Conservation (phyloP, 1,284 basidiomycete species). For the Ceratobasidium sp. region DNA sequence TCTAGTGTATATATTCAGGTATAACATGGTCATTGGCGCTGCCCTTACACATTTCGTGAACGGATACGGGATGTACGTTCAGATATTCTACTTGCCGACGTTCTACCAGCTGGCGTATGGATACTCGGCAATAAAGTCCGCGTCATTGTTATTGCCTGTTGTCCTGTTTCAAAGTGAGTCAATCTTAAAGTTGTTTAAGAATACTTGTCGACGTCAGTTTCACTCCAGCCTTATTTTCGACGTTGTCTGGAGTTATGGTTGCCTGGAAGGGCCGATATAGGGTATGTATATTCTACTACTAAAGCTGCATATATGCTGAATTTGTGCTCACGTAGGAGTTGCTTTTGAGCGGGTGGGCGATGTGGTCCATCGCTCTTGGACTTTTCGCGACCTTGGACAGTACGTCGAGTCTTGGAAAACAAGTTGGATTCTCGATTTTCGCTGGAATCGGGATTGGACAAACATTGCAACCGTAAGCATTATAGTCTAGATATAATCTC, state of each 20-base stretch:
- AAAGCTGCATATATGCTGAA: no score
- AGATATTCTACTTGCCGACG: slow-evolving; percentile 58
- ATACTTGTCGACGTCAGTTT: background rate
- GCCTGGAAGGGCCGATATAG: slow-evolving; percentile 60
- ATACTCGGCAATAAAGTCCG: slow-evolving; percentile 60
- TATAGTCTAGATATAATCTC: no score
- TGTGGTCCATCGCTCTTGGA: slow-evolving; percentile 62
- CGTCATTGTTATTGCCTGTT: slow-evolving; percentile 61
- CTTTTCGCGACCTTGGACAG: slow-evolving; percentile 59
- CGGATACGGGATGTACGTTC: slow-evolving; percentile 50
- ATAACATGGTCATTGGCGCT: slow-evolving; percentile 57
- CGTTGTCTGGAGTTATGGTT: slow-evolving; percentile 57
- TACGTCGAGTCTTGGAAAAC: slow-evolving; percentile 55
- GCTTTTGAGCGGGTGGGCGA: slow-evolving; percentile 59
- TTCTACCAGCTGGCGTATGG: slow-evolving; percentile 63
- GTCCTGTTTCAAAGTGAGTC: slow-evolving; percentile 56
- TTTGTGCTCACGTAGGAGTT: no score
- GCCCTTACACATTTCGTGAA: slow-evolving; percentile 55
- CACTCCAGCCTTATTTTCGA: slow-evolving; percentile 51
- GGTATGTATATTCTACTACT: no score
- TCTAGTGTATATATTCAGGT: slow-evolving; percentile 58
- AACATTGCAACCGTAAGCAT: slow-evolving; percentile 37
- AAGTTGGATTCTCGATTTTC: slow-evolving; percentile 60
- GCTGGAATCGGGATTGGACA: slow-evolving; percentile 61
- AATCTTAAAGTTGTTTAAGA: background rate